Evolutionary conservation across 208 protist species (phyloP).

Genomic region (Wallacemonas sp.): DNA sequence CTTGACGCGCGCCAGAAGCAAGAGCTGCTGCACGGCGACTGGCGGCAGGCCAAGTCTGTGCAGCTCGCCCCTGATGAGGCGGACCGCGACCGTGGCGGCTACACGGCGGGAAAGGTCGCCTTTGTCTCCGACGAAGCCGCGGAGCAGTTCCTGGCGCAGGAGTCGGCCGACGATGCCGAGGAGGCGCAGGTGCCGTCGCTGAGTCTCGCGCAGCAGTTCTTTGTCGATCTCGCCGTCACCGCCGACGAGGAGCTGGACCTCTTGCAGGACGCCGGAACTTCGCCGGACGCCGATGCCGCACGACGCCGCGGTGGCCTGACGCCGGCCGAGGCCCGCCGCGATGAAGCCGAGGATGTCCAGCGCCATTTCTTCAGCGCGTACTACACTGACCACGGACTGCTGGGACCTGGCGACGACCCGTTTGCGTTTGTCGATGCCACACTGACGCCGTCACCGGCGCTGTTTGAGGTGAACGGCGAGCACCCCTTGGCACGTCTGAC

Average conservation of each 20-base stretch:
- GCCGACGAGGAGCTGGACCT: conserved; percentile 67
- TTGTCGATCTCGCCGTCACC: conserved; percentile 52
- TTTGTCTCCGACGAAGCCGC: conserved; percentile 75
- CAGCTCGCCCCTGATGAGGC: conserved; percentile 36
- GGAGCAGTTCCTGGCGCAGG: conserved; percentile 47
- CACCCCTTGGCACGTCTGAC: conserved; percentile 57
- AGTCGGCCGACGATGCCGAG: conserved; percentile 34
- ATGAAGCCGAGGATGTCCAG: conserved; percentile 60
- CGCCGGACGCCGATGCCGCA: background rate
- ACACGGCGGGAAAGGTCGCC: conserved; percentile 26
- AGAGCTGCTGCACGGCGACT: conserved; percentile 56
- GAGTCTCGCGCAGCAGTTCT: conserved; percentile 61
- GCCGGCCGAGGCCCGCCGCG: conserved; percentile 55
- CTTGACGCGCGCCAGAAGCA: conserved; percentile 37
- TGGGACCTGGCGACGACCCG: conserved; percentile 19
- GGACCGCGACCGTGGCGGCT: conserved; percentile 52
- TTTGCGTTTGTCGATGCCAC: conserved; percentile 63
- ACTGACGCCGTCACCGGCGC: conserved; percentile 43
- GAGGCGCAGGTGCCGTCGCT: conserved; percentile 51
- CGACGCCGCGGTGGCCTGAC: background rate
- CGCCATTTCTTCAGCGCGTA: conserved; percentile 77
- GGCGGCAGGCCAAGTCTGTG: conserved; percentile 47
- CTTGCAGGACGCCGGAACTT: conserved; percentile 1
- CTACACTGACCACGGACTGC: conserved; percentile 67
- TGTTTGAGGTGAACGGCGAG: conserved; percentile 60